Evolutionary conservation across 345 rosid species (phyloP), one percentile per base, ranked within the genome.

Genomic region (Sonneratia alba): DNA sequence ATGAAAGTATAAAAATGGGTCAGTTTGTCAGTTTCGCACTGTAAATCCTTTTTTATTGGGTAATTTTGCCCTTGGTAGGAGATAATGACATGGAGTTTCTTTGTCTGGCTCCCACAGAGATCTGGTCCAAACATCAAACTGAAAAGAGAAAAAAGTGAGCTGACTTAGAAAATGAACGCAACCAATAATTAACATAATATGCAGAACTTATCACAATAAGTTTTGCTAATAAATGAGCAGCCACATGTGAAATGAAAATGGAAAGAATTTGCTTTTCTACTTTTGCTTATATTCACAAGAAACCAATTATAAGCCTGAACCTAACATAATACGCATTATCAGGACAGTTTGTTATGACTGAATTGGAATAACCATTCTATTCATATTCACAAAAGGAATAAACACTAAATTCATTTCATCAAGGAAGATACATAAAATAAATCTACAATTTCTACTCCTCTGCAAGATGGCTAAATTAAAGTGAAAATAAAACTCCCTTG

Each of bases 41-140:
- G 91, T 75, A 94, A 70, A 73, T 90, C 95, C 85, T 91, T 94
- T 66, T 87, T 91, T 14, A 88, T 83, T 4, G 96, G 97, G 81
- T 91, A 94, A 72, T 91, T 94, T 78, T 94, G 98, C 47, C 98
- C 98, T 63, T 94, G 97, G 74, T 94, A 94, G 36, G 98, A 91
- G 59, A 91, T 69, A 73, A 94, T 91, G 32, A 87, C 79, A 79
- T 94, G 97, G 74, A 94, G 89, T 86, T 91, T 88, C 84, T 94
- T 94, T 19, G 87, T 91, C 83, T 91, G 96, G 0, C 95, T 75
- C 64, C 98, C 97, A 51, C 98, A 94, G 67, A 94, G 81, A 83
- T 94, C 98, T 67, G 98, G 98, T 77, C 98, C 98, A 79, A 91
- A 94, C 98, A 94, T 94, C 62, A 94, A 72, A 77, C 97, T 94